These are phyloP conservation scores for Citrus australasica DNA, from an alignment of 345 rosid genomes.

Conservation along the genomic window DNA sequence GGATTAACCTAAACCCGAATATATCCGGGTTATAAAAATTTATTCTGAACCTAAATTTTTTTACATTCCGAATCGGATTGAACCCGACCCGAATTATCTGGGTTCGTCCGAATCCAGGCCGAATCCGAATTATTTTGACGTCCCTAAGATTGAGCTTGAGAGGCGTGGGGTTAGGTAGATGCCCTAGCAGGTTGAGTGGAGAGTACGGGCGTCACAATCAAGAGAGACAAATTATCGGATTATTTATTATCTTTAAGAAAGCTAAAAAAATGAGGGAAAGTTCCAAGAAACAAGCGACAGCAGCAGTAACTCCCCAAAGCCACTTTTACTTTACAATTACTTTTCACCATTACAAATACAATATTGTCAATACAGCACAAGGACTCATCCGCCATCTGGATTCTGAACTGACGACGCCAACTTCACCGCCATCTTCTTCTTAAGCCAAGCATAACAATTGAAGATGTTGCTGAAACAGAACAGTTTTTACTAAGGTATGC, in stretches of 20 bases:
- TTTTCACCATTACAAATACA: too few relatives aligned
- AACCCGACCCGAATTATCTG: too few relatives aligned
- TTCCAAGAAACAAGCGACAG: constrained; percentile 25
- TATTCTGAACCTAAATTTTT: too few relatives aligned
- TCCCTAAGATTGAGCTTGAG: neutral
- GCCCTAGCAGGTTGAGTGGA: neutral
- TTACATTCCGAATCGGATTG: too few relatives aligned
- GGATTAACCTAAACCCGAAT: too few relatives aligned
- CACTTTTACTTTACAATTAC: too few relatives aligned
- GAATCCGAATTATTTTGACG: too few relatives aligned
- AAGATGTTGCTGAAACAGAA: neutral
- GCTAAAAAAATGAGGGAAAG: constrained; percentile 7
- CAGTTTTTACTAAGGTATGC: neutral
- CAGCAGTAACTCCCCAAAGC: neutral
- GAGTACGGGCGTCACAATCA: neutral
- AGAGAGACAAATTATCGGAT: neutral
- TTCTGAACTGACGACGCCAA: neutral
- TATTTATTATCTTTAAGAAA: too few relatives aligned
- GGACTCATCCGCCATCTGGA: constrained; percentile 12
- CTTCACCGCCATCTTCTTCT: neutral
- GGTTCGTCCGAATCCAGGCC: too few relatives aligned
- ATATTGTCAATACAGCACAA: neutral
- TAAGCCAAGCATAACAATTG: neutral
- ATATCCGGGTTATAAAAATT: too few relatives aligned
- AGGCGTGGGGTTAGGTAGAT: neutral